Evolutionary conservation across 495 filamentous ascomycete genomes (phyloP).

Genomic region (Trichoderma asperelloides): DNA sequence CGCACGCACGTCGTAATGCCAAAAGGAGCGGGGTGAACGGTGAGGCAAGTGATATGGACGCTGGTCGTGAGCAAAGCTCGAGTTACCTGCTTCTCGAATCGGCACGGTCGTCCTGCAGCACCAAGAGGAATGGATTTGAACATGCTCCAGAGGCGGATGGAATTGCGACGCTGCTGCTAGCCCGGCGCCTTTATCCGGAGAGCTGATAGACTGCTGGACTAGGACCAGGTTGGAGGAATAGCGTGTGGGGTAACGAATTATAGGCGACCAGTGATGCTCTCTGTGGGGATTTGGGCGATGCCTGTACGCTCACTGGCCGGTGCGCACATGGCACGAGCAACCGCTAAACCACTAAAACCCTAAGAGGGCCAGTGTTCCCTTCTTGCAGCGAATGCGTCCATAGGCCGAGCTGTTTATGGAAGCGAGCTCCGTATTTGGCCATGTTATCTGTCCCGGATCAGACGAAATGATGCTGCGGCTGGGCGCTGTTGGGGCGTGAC

Average conservation of each 20-base stretch:
- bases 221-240: neutral
- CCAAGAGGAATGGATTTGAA: neutral
- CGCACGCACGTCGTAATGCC: neutral
- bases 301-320: neutral
- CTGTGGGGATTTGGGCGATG: neutral
- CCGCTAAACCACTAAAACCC: neutral
- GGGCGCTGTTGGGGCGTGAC: no score
- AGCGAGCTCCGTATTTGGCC: neutral
- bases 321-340: no score
- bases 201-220: neutral
- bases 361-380: neutral
- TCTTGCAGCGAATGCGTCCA: neutral
- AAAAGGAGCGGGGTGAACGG: neutral
- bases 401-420: neutral
- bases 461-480: no score
- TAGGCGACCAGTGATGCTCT: neutral
- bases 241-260: constrained; percentile 1
- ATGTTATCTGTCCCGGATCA: no score
- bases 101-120: neutral
- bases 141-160: neutral
- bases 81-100: neutral
- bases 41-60: neutral
- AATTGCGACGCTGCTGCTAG: neutral
- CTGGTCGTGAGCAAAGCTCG: neutral
- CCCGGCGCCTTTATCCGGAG: neutral